Conservation (phyloP, 345 rosid genomes). For the Aegle marmelos region DNA sequence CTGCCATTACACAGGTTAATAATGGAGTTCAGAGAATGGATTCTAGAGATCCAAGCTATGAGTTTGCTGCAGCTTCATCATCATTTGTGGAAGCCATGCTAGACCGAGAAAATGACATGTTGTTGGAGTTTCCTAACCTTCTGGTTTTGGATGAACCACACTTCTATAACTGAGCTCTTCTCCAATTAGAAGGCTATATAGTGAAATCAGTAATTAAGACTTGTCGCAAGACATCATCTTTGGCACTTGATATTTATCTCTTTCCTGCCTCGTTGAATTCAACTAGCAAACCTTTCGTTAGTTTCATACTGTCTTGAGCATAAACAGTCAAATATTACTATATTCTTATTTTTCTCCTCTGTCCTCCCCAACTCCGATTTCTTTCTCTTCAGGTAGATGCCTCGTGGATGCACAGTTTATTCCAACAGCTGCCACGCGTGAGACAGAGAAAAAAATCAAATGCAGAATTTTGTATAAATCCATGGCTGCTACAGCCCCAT, state of each 20-base stretch:
- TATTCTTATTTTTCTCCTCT: too few species aligned
- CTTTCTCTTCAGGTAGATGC: too few species aligned
- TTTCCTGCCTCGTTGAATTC: neutral
- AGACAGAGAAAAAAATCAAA: too few species aligned
- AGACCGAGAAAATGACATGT: slow-evolving; percentile 60
- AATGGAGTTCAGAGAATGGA: slow-evolving; percentile 21
- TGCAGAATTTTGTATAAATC: too few species aligned
- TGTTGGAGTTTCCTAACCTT: slow-evolving; percentile 63
- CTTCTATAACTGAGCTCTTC: slow-evolving; percentile 22
- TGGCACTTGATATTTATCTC: neutral
- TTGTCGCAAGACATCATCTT: neutral
- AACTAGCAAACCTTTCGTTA: neutral
- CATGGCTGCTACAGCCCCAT: too few species aligned
- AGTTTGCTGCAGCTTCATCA: slow-evolving; percentile 22
- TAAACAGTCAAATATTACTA: too few species aligned
- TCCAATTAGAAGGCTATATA: too few species aligned
- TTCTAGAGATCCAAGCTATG: slow-evolving; percentile 2
- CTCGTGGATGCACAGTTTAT: too few species aligned
- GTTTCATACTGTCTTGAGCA: neutral
- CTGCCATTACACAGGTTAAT: neutral
- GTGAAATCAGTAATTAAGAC: neutral
- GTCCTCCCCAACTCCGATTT: too few species aligned
- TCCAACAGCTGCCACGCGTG: too few species aligned
- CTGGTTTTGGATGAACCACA: slow-evolving; percentile 58
- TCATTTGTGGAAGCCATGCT: slow-evolving; percentile 65